Percentiles rank a stretch among this genome's conserved stretches.
Conservation (phyloP, 2,329 filamentous ascomycete species). For the Arthrobotrys sphaeroides region DNA sequence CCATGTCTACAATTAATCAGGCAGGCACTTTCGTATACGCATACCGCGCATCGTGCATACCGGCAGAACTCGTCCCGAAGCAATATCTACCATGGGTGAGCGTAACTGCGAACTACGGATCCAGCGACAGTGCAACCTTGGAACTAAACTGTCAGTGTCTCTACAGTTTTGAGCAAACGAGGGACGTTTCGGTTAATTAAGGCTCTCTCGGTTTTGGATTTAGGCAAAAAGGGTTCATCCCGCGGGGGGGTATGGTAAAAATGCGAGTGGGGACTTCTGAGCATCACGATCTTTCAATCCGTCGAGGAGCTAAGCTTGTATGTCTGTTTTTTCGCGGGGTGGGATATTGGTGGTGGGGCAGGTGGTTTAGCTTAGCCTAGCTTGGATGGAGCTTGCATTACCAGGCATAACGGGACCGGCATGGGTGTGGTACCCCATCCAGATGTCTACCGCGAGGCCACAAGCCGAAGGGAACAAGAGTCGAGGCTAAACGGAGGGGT, state of each 20-base stretch:
- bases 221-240: constrained; percentile 51
- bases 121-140: constrained; percentile 5
- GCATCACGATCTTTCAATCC: not conserved
- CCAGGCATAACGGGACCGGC: constrained; percentile 14
- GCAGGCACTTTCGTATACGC: not conserved
- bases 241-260: not conserved
- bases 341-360: not conserved
- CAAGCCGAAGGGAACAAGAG: constrained; percentile 16
- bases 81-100: constrained; percentile 33
- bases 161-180: not conserved
- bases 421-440: not conserved
- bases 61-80: constrained; percentile 45
- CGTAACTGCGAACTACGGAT: constrained; percentile 11
- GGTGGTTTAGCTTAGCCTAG: constrained; percentile 1
- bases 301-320: not conserved
- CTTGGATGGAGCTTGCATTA: not conserved
- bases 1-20: not conserved
- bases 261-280: not conserved
- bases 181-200: constrained; percentile 33
- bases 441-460: not conserved
- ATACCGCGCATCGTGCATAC: constrained; percentile 16
- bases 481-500: constrained; percentile 4
- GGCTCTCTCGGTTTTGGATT: not conserved
- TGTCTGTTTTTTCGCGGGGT: constrained; percentile 1
- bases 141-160: not conserved